Percentiles rank a stretch among this genome's conserved stretches.
phyloP scores from a whole-genome alignment of 352 stramenopile genomes.

The Thraustochytrium sp. region DNA sequence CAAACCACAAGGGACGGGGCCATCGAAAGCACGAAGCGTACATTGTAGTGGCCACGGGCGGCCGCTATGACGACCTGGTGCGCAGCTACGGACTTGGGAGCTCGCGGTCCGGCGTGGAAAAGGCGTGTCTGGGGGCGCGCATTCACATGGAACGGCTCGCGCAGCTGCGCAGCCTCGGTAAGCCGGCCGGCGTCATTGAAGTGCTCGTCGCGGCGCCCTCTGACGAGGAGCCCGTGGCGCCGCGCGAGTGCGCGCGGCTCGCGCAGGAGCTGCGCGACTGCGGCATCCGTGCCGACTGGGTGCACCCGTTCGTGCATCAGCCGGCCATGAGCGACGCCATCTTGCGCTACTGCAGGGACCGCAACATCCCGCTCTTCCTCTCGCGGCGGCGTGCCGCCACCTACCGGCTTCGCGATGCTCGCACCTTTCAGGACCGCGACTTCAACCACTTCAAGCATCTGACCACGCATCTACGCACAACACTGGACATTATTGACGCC shows the following conservation, averaged over 20 bases:
- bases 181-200: neutral
- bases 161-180: neutral
- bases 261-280: neutral
- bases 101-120: neutral
- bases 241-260: neutral
- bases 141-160: conserved; percentile 33
- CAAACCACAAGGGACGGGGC: neutral
- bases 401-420: neutral
- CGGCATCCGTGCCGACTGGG: neutral
- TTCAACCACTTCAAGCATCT: conserved; percentile 11
- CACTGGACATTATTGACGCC: too few relatives aligned
- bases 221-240: neutral
- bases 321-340: neutral
- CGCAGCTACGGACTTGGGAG: neutral
- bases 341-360: neutral
- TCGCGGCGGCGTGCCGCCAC: neutral
- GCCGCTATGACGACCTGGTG: conserved; percentile 5
- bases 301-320: conserved; percentile 11
- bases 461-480: too few relatives aligned
- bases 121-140: neutral
- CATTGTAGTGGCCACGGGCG: conserved; percentile 20
- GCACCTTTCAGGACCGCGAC: neutral
- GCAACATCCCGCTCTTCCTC: neutral
- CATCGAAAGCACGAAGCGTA: too few relatives aligned
- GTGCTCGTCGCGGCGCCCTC: neutral